Evolutionary conservation across 192 early-diverging fungal genomes (phyloP), one percentile per base, ranked within the genome.

Genomic region (Backusella liffmaniae): DNA sequence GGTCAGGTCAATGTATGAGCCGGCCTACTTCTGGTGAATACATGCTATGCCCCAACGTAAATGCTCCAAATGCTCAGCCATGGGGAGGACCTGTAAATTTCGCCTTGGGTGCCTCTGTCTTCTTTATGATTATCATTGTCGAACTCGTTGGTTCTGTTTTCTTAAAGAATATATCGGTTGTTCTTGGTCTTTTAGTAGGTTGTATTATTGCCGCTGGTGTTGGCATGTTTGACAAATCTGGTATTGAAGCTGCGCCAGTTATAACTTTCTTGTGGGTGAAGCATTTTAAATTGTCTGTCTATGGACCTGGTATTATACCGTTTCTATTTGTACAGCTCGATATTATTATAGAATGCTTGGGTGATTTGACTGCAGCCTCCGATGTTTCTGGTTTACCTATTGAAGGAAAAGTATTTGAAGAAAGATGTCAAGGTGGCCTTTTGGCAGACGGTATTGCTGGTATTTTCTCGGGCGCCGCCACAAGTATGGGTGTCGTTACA

Each of bases 101-200:
- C n/a, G 87, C 87, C 41, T 73, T 88, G 4, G 87, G 87, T 13
- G 80, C 86, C n/a, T 34, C 80, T 56, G 86, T 87, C n/a, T 88
- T 83, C n/a, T 68, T 76, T 3, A 67, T 69, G 15, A 88, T 88
- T 66, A 80, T 88, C n/a, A 1, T 88, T 18, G 78, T 88, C 10
- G 87, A 88, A 72, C 79, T 84, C 66, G 82, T 88, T 75, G 87
- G 87, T 5, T 88, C 87, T 4, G 85, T 87, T 4, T 88, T 88
- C 62, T 77, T 88, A 79, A 88, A 88, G 72, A 88, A 87, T 67
- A 82, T 82, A 7, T 77, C 84, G 41, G 85, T 88, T 7, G 82
- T 88, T 2, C 42, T 88, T 51, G 87, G 84, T 21, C 75, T 88
- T 9, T 41, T 87, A 66, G 77, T 88, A 15, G 87, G 87, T 15